These are phyloP conservation scores for Omphalotus guepiniiformis DNA, from an alignment of 768 basidiomycete species.

Conservation along the genomic window DNA sequence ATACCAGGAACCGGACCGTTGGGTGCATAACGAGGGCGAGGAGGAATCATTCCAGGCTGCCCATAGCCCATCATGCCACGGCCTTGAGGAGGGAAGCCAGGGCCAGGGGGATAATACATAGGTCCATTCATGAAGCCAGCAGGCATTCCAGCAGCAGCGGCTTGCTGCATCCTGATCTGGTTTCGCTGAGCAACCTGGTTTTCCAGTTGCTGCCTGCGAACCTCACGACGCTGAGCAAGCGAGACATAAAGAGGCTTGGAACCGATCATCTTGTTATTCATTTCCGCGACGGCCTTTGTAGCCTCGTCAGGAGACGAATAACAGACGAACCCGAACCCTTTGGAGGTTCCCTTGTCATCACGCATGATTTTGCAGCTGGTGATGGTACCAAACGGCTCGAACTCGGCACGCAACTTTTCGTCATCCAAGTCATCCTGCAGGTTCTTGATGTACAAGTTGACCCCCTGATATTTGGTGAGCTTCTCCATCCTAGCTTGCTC, in stretches of 20 bases:
- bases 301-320: constrained; percentile 98
- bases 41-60: constrained; percentile 83
- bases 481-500: constrained; percentile 98
- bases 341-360: constrained; percentile 89
- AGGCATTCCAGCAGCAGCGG: constrained; percentile 81
- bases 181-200: constrained; percentile 98
- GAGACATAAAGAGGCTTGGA: constrained; percentile 98
- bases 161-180: constrained; percentile 95
- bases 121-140: constrained; percentile 80
- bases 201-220: constrained; percentile 96
- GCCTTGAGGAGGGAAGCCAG: constrained; percentile 78
- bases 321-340: constrained; percentile 99
- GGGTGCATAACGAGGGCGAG: constrained; percentile 81
- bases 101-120: constrained; percentile 83
- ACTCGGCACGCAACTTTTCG: constrained; percentile 93
- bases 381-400: constrained; percentile 95
- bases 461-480: constrained; percentile 95
- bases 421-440: constrained; percentile 97
- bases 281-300: constrained; percentile 98
- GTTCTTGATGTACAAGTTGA: constrained; percentile 99
- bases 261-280: constrained; percentile 99
- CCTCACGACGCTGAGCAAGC: constrained; percentile 96
- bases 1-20: constrained; percentile 71
- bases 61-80: constrained; percentile 78
- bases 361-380: constrained; percentile 99